phyloP scores from a whole-genome alignment of 352 stramenopile genomes.

The Pythium phragmitis region DNA sequence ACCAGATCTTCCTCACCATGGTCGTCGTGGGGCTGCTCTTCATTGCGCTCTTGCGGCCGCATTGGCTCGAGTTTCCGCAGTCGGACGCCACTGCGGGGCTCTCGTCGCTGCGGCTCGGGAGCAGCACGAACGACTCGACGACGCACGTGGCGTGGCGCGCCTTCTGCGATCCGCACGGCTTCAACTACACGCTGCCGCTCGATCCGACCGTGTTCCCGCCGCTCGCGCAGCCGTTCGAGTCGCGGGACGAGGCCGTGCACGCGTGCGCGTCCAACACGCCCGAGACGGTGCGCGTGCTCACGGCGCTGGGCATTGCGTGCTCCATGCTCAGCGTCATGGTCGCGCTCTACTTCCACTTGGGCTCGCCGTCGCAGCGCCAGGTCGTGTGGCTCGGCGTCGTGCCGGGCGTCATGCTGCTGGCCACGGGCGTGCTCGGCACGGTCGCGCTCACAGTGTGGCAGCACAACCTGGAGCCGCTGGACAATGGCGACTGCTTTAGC shows the following conservation, averaged over 20 bases:
- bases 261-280: conserved; percentile 26
- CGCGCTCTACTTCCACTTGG: conserved; percentile 67
- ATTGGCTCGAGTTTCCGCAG: conserved; percentile 56
- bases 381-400: conserved; percentile 60
- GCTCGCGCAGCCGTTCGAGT: conserved; percentile 16
- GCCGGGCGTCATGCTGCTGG: conserved; percentile 51
- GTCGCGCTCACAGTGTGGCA: conserved; percentile 60
- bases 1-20: conserved; percentile 77
- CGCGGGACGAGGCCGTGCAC: conserved; percentile 9
- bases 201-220: conserved; percentile 14
- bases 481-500: conserved; percentile 78
- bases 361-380: conserved; percentile 52
- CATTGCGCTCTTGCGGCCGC: conserved; percentile 54
- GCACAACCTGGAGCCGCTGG: conserved; percentile 42
- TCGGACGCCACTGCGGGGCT: conserved; percentile 55
- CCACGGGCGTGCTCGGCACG: conserved; percentile 43
- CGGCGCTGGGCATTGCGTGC: conserved; percentile 47
- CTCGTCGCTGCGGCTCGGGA: conserved; percentile 43
- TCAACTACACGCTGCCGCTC: conserved; percentile 33
- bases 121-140: conserved; percentile 30
- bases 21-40: conserved; percentile 54
- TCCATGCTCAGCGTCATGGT: conserved; percentile 41
- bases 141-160: conserved; percentile 47
- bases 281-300: conserved; percentile 40
- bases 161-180: conserved; percentile 42